Evolutionary conservation across 2,329 filamentous ascomycete species (phyloP), one percentile per base, ranked within the genome.

Genomic region (Corynespora cassiicola): DNA sequence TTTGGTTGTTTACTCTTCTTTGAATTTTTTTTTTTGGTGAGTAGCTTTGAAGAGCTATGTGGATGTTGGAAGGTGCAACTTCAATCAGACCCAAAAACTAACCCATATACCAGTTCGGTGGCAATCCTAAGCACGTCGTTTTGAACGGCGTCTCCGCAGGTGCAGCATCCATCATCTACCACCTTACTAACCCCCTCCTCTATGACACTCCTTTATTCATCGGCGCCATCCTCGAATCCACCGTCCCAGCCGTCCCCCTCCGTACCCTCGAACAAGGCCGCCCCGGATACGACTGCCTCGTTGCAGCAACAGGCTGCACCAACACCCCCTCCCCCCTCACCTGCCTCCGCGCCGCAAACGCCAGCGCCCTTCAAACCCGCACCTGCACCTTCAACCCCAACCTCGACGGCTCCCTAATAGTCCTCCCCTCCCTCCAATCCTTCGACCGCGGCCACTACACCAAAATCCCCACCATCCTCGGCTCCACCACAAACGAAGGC

Each of bases 101-200:
- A n/a, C n/a, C n/a, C n/a, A n/a, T n/a, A n/a, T 19, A 23, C 5
- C 61, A 80, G 61, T 90, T 91, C 50, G 87, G 86, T 4, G 87
- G 86, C 16, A 72, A 90, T 50, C 83, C 85, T 1, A 56, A 73
- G 0, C 85, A 87, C 49, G 84, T 90, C 7, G 81, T 85, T 0
- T 69, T 90, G 0, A 84, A 81, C 11, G 87, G 87, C 8, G 81
- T 77, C 45, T 86, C 82, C 36, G 86, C 86, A 2, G 87, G 87
- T 3, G 86, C 76, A 7, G 68, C 70, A 14, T 3, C 56, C n/a
- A 39, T 65, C 21, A 46, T 43, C 7, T 39, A 61, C 2, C 53
- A 56, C 33, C 23, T 63, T 17, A 42, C 54, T 1, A 75, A 78
- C 0, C n/a, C n/a, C n/a, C n/a, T n/a, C n/a, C n/a, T n/a, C n/a